Conservation (phyloP, 352 stramenopile genomes). For the Phytophthora pistaciae region DNA sequence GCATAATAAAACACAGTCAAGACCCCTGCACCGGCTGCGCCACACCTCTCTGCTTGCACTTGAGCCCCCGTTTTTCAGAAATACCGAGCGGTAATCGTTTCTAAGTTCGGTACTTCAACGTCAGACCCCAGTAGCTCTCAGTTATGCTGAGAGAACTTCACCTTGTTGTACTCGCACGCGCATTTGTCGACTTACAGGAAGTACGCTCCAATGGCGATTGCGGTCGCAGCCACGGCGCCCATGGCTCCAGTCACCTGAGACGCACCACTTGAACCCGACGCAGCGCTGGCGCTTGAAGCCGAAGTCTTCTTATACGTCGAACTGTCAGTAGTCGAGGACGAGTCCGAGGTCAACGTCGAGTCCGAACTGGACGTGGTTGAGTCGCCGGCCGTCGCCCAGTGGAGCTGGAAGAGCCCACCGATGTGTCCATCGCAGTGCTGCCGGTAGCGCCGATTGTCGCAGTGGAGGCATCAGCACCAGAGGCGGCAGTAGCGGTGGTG, state of each 20-base stretch:
- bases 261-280: constrained; percentile 28
- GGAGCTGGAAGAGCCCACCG: constrained; percentile 15
- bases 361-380: constrained; percentile 17
- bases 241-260: constrained; percentile 27
- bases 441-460: constrained; percentile 5
- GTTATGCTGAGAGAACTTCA: neutral
- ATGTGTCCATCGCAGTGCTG: constrained; percentile 6
- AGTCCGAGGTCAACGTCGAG: constrained; percentile 8
- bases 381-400: neutral
- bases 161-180: neutral
- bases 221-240: constrained; percentile 10
- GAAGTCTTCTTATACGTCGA: constrained; percentile 9
- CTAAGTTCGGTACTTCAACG: too few relatives aligned
- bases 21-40: too few relatives aligned
- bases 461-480: constrained; percentile 1
- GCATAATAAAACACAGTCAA: too few relatives aligned
- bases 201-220: constrained; percentile 20
- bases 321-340: constrained; percentile 17
- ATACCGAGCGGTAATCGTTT: too few relatives aligned
- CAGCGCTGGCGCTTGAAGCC: constrained; percentile 12
- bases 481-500: neutral
- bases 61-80: too few relatives aligned
- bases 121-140: too few relatives aligned
- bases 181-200: constrained; percentile 26
- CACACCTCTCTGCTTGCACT: too few relatives aligned